Evolutionary conservation across 768 basidiomycete genomes (phyloP).

Genomic region (Hygrocybe punicea): DNA sequence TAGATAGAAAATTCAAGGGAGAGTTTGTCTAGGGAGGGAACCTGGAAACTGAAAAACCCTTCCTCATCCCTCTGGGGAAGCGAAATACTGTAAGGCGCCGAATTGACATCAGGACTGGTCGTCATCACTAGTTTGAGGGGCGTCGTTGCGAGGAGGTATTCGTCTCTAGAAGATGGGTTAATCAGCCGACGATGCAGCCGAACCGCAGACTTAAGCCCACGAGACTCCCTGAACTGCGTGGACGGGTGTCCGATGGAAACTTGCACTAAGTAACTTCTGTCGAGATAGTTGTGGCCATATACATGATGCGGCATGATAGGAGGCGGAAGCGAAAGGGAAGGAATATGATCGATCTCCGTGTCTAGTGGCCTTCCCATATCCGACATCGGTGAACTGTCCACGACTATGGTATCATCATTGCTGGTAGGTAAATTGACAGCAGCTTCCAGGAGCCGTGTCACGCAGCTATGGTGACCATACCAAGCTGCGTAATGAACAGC

Average conservation of each 20-base stretch:
- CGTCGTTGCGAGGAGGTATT: constrained; percentile 66
- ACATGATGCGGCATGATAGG: constrained; percentile 98
- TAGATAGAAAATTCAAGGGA: constrained; percentile 91
- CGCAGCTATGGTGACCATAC: constrained; percentile 80
- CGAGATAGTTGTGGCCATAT: constrained; percentile 95
- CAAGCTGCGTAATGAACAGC: constrained; percentile 95
- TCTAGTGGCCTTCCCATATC: constrained; percentile 42
- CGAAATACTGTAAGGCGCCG: constrained; percentile 87
- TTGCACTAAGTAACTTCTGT: constrained; percentile 80
- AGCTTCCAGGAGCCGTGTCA: constrained; percentile 55
- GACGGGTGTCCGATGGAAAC: constrained; percentile 75
- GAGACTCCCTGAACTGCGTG: constrained; percentile 30
- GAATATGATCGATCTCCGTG: constrained; percentile 86
- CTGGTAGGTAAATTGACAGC: constrained; percentile 31
- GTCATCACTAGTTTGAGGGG: constrained; percentile 96
- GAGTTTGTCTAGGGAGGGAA: constrained; percentile 66
- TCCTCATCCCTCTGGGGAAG: constrained; percentile 72
- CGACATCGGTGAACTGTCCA: constrained; percentile 40
- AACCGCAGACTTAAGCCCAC: constrained; percentile 38
- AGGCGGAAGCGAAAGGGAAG: constrained; percentile 90
- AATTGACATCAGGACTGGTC: constrained; percentile 74
- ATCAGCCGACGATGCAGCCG: constrained; percentile 73
- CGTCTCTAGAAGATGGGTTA: constrained; percentile 63
- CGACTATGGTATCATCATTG: constrained; percentile 19
- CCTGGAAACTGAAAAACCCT: constrained; percentile 84